Evolutionary conservation across 208 protist species (phyloP).

Genomic region (Zelonia costaricensis): DNA sequence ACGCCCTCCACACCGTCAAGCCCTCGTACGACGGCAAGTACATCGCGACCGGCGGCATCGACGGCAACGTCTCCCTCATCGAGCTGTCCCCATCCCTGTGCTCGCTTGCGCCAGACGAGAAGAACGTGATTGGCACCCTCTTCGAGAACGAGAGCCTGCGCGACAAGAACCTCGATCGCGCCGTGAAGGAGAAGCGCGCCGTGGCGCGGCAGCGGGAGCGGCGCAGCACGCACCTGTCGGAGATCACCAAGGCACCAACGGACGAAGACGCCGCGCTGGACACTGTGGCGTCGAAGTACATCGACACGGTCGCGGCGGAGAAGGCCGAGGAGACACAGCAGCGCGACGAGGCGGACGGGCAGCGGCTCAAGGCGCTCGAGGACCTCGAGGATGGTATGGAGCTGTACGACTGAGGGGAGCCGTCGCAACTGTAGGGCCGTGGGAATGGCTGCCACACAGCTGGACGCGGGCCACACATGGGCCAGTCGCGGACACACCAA

Average conservation of each 20-base stretch:
- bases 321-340: conserved; percentile 32
- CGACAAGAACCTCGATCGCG: conserved; percentile 94
- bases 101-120: conserved; percentile 85
- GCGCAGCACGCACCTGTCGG: conserved; percentile 63
- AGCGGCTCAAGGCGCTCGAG: conserved; percentile 63
- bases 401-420: conserved; percentile 43
- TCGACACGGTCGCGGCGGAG: conserved; percentile 45
- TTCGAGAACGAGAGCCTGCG: conserved; percentile 93
- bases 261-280: conserved; percentile 55
- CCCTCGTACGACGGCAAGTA: conserved; percentile 76
- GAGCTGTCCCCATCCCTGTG: conserved; percentile 93
- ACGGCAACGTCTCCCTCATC: conserved; percentile 94
- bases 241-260: conserved; percentile 28
- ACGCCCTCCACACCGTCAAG: conserved; percentile 87
- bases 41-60: conserved; percentile 91
- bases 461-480: background rate
- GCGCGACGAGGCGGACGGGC: conserved; percentile 47
- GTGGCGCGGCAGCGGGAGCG: conserved; percentile 64
- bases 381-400: conserved; percentile 85
- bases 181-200: conserved; percentile 79
- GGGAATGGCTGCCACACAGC: too few species aligned
- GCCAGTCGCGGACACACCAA: too few species aligned
- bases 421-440: too few species aligned
- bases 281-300: conserved; percentile 52
- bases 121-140: conserved; percentile 85